Evolutionary conservation across 768 basidiomycete species (phyloP), one percentile per base, ranked within the genome.

Genomic region (Russula sp.): DNA sequence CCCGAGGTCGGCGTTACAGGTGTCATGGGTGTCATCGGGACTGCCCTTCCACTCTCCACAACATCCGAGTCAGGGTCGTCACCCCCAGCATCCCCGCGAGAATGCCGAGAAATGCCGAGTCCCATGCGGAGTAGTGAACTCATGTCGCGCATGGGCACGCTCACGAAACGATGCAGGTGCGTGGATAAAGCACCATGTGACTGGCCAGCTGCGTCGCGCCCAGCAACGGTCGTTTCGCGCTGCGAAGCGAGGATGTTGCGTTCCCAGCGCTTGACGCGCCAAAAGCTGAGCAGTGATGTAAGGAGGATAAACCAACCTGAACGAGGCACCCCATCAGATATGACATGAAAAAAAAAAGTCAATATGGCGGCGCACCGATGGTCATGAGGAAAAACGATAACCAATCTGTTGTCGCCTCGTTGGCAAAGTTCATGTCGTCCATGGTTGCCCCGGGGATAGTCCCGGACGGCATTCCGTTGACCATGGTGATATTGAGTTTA

Each of bases 331-430:
- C 13, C 36, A 10, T 36, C 36, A 42, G 25, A 35, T 22, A 41
- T 35, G 41, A 11, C 22, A 6, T 25, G 32, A 47, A 57, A 9
- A 42, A 7, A 10, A 50, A 52, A 36, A 32, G 34, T 2, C 3
- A 75, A 49, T 7, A 13, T 38, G 36, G 36, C 36, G 36, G 13
- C 83, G 45, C 65, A 85, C 86, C 86, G 51, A 93, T 76, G 39
- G 88, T 92, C 91, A 98, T 97, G 66, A 98, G 75, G 75, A 95
- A 83, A 77, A 98, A 98, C 16, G 92, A 91, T 54, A 98, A 76
- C 93, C 93, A 98, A 70, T 98, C 94, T 25, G 88, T 87, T 0
- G 93, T 90, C 25, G 85, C 80, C 72, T 88, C 82, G 32, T 60
- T 64, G 20, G 65, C 47, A 52, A 67, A 46, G 45, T 10, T 61